These are phyloP conservation scores for Vararia minispora DNA, from an alignment of 768 basidiomycete species.

Conservation along the genomic window DNA sequence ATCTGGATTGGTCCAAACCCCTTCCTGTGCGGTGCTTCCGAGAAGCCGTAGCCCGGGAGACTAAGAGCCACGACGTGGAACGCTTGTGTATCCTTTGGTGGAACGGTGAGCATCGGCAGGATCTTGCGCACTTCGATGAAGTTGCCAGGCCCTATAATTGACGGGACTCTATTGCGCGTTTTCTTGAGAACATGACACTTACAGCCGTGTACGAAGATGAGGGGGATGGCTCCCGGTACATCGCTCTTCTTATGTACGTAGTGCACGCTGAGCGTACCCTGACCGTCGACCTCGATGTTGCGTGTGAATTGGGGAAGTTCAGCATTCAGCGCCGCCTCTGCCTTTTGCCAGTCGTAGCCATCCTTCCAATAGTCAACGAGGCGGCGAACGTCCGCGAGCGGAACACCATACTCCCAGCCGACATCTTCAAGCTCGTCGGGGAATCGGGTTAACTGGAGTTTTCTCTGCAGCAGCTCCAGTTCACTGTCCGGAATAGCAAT, in stretches of 20 bases:
- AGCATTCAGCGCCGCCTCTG: slow-evolving; percentile 20
- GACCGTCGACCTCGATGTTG: slow-evolving; percentile 21
- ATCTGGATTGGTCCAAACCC: slow-evolving; percentile 41
- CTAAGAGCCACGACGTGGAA: slow-evolving; percentile 55
- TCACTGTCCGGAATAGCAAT: slow-evolving; percentile 33
- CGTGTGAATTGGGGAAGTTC: slow-evolving; percentile 23
- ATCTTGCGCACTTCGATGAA: slow-evolving; percentile 49
- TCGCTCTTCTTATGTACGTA: slow-evolving; percentile 22
- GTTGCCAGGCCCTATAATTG: slow-evolving; percentile 47
- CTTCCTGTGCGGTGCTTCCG: slow-evolving; percentile 39
- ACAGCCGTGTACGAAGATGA: slow-evolving; percentile 21
- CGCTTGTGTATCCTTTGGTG: slow-evolving; percentile 32
- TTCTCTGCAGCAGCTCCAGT: slow-evolving; percentile 28
- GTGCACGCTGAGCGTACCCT: slow-evolving; percentile 22
- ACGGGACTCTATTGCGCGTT: neutral
- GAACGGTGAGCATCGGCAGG: slow-evolving; percentile 36
- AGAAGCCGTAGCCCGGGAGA: slow-evolving; percentile 53
- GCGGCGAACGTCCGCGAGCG: slow-evolving; percentile 16
- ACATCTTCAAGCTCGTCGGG: slow-evolving; percentile 48
- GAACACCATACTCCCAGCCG: slow-evolving; percentile 36
- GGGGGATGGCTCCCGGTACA: slow-evolving; percentile 14
- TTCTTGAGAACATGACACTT: slow-evolving; percentile 5
- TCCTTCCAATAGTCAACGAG: slow-evolving; percentile 19
- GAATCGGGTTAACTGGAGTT: slow-evolving; percentile 34
- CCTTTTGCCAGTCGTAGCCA: slow-evolving; percentile 19